These are phyloP conservation scores for Leptodontidium sp. DNA, from an alignment of 2,329 filamentous ascomycete species.

Conservation along the genomic window DNA sequence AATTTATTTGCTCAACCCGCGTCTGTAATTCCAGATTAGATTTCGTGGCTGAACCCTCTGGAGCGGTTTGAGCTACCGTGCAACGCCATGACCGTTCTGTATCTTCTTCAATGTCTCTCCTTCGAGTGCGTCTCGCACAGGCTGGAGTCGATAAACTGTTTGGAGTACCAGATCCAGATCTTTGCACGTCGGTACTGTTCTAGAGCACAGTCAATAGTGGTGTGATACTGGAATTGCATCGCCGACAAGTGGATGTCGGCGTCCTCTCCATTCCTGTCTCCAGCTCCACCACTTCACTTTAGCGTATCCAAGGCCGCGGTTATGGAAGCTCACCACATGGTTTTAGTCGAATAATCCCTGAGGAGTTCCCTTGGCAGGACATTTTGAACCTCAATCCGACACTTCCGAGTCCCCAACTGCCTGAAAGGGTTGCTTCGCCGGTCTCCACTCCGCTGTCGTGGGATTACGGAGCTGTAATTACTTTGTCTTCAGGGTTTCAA, in stretches of 20 bases:
- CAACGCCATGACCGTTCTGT: background rate
- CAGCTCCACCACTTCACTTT: slow-evolving; percentile 1
- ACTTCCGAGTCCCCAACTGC: background rate
- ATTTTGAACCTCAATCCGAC: slow-evolving; percentile 67
- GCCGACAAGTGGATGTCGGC: background rate
- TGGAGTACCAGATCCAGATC: background rate
- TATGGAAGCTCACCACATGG: background rate
- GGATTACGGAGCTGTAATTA: background rate
- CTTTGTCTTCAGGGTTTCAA: background rate
- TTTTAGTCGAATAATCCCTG: background rate
- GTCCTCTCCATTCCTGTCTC: background rate
- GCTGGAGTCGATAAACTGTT: background rate
- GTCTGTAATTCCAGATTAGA: background rate
- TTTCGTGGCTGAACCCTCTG: background rate
- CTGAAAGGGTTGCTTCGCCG: background rate
- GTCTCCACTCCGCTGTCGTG: background rate
- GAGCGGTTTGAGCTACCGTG: background rate
- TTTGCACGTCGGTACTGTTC: background rate
- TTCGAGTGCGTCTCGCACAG: background rate
- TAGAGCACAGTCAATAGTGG: background rate
- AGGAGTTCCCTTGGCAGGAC: slow-evolving; percentile 19
- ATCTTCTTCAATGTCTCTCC: background rate
- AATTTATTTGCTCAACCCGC: background rate
- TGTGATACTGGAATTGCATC: background rate
- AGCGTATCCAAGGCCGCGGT: background rate